Evolutionary conservation across 805 yeast genomes (phyloP).

Genomic region (Blastobotrys attinorum): DNA sequence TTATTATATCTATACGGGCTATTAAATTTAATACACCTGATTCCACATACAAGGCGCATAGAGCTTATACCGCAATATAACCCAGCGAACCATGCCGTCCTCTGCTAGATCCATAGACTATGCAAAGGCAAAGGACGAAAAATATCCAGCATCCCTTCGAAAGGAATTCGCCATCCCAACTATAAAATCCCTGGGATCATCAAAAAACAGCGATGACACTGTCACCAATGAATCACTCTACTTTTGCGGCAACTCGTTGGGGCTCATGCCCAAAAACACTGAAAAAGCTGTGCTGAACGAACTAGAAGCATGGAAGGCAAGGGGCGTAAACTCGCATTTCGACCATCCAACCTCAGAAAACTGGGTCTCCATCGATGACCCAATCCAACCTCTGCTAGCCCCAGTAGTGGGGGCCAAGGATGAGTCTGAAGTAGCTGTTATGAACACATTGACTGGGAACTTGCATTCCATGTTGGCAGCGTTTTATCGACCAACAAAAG

Average conservation of each 20-base stretch:
- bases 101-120: too few species aligned
- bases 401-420: conserved; percentile 67
- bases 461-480: conserved; percentile 65
- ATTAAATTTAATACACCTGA: too few species aligned
- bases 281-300: conserved; percentile 53
- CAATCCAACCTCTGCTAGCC: conserved; percentile 60
- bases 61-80: too few species aligned
- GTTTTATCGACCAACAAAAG: conserved; percentile 57
- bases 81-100: too few species aligned
- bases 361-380: conserved; percentile 84
- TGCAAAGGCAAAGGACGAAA: conserved; percentile 31
- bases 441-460: conserved; percentile 81
- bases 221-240: conserved; percentile 37
- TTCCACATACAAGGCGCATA: too few species aligned
- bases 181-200: conserved; percentile 51
- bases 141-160: conserved; percentile 31
- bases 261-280: conserved; percentile 71
- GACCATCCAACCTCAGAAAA: conserved; percentile 37
- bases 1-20: too few species aligned
- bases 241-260: conserved; percentile 90
- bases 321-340: conserved; percentile 85
- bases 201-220: conserved; percentile 2
- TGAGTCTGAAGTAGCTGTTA: conserved; percentile 67
- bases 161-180: conserved; percentile 62
- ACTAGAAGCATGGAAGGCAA: conserved; percentile 69